phyloP scores from a whole-genome alignment of 352 stramenopile species.

The Pythium brachiatum region DNA sequence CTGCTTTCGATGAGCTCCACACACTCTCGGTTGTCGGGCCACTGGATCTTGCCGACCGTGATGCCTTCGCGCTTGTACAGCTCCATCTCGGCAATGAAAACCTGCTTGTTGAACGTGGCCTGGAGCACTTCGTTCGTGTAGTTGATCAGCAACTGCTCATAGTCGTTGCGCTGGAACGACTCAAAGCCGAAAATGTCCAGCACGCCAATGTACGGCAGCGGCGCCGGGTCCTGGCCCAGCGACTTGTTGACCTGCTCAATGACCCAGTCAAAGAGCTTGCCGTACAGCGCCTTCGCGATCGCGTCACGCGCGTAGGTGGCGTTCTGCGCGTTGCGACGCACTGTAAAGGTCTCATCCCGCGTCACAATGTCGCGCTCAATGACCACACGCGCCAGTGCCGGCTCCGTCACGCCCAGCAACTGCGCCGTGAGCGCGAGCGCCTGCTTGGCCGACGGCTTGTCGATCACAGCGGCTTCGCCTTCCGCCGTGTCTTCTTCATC shows the following conservation, averaged over 20 bases:
- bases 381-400: constrained; percentile 74
- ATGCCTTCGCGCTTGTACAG: constrained; percentile 90
- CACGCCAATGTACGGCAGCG: constrained; percentile 88
- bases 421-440: constrained; percentile 50
- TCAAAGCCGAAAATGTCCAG: constrained; percentile 93
- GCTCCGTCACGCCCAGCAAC: constrained; percentile 66
- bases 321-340: constrained; percentile 78
- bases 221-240: constrained; percentile 72
- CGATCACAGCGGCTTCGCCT: constrained; percentile 70
- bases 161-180: constrained; percentile 89
- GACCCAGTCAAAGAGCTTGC: constrained; percentile 91
- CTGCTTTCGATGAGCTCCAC: constrained; percentile 88
- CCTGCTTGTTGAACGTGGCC: constrained; percentile 88
- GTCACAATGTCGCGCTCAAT: constrained; percentile 86
- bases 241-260: constrained; percentile 90
- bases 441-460: constrained; percentile 63
- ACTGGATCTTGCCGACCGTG: constrained; percentile 87
- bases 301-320: constrained; percentile 89
- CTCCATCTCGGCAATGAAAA: constrained; percentile 90
- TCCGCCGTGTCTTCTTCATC: constrained; percentile 86
- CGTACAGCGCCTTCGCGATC: constrained; percentile 94
- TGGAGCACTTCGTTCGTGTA: constrained; percentile 89
- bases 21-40: constrained; percentile 90
- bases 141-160: constrained; percentile 90
- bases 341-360: constrained; percentile 78